These are phyloP conservation scores for Plasmodium malariae DNA, from an alignment of 169 alveolate species.

Conservation along the genomic window DNA sequence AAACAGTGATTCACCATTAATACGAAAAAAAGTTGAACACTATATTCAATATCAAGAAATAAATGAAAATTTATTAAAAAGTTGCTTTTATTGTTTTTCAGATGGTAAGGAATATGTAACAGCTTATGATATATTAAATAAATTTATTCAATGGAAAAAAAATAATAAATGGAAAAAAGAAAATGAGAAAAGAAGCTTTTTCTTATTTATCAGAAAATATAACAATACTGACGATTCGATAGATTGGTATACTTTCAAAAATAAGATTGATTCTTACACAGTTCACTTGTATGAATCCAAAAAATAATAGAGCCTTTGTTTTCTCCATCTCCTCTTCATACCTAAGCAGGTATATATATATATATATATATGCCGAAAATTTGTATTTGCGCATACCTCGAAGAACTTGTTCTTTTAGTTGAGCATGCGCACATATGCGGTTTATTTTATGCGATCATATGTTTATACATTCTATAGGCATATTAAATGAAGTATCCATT, in stretches of 20 bases:
- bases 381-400: background rate
- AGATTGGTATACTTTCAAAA: constrained; percentile 71
- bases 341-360: background rate
- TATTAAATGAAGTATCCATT: no score
- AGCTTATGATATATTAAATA: constrained; percentile 62
- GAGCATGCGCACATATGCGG: background rate
- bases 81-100: constrained; percentile 63
- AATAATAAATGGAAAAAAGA: constrained; percentile 16
- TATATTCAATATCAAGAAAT: constrained; percentile 56
- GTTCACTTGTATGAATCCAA: constrained; percentile 37
- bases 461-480: no score
- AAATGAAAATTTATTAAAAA: constrained; percentile 48
- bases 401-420: background rate
- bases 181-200: background rate
- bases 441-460: background rate
- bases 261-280: constrained; percentile 50
- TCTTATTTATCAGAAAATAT: constrained; percentile 21
- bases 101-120: constrained; percentile 62
- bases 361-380: background rate
- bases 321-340: no score
- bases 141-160: constrained; percentile 49
- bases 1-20: constrained; percentile 64
- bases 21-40: constrained; percentile 62
- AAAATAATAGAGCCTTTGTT: background rate
- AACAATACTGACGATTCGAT: constrained; percentile 8